phyloP scores from a whole-genome alignment of 805 yeast genomes.

The Schwanniomyces sp. region DNA sequence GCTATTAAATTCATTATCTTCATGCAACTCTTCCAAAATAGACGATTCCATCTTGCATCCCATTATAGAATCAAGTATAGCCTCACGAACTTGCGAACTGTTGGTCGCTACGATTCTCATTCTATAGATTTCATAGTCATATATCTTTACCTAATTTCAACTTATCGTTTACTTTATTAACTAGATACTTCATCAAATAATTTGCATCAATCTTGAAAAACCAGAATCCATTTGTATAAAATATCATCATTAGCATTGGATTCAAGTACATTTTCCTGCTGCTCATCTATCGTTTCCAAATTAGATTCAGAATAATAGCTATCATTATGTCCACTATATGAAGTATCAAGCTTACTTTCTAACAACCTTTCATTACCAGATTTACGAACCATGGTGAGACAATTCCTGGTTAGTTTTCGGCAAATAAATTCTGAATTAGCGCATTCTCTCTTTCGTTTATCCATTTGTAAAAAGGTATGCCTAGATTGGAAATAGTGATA shows the following conservation, averaged over 20 bases:
- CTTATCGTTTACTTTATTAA: neutral
- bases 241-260: neutral
- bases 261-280: neutral
- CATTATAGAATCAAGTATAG: neutral
- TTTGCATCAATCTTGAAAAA: neutral
- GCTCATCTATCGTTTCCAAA: neutral
- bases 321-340: neutral
- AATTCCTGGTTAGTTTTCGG: neutral
- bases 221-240: neutral
- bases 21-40: neutral
- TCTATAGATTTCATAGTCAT: neutral
- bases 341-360: neutral
- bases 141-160: neutral
- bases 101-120: neutral
- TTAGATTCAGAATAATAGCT: neutral
- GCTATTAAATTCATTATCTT: constrained; percentile 1
- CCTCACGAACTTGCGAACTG: neutral
- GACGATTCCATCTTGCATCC: neutral
- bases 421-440: neutral
- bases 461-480: neutral
- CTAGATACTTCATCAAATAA: neutral
- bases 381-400: neutral
- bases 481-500: neutral
- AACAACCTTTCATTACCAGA: neutral
- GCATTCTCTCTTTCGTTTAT: neutral